Conservation (phyloP, 2,329 filamentous ascomycete species). For the Rosellinia necatrix region DNA sequence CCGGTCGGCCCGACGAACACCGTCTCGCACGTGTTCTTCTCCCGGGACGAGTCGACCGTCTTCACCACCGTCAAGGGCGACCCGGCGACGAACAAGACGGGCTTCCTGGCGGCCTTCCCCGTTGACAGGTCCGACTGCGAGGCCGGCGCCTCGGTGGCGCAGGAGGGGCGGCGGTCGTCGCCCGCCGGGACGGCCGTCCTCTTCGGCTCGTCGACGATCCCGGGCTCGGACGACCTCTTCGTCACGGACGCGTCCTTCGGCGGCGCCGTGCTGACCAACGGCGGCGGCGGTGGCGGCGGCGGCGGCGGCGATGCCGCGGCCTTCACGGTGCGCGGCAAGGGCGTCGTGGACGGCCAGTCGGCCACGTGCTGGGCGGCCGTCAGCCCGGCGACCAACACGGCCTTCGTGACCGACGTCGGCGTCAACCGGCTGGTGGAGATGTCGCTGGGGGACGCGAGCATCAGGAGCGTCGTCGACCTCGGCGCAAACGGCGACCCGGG, state of each 20-base stretch:
- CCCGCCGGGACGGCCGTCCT: conserved; percentile 61
- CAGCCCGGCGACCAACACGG: conserved; percentile 48
- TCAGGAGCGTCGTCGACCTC: conserved; percentile 50
- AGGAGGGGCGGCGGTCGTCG: conserved; percentile 44
- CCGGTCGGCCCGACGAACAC: conserved; percentile 62
- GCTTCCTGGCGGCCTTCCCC: conserved; percentile 58
- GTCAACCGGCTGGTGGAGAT: conserved; percentile 62
- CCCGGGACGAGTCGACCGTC: conserved; percentile 55
- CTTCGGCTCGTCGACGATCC: conserved; percentile 57
- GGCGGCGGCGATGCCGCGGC: neutral
- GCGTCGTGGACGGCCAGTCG: conserved; percentile 53
- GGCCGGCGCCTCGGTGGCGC: conserved; percentile 23
- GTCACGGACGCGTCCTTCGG: conserved; percentile 64
- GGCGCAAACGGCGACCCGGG: conserved; percentile 53
- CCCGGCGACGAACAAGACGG: conserved; percentile 56
- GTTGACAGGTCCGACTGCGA: conserved; percentile 39
- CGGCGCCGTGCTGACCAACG: conserved; percentile 49
- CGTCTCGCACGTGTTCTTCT: conserved; percentile 65
- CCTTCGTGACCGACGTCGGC: conserved; percentile 63
- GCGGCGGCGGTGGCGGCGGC: too few species aligned
- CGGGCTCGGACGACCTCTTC: conserved; percentile 49
- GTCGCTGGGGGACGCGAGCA: conserved; percentile 52
- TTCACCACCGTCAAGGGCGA: conserved; percentile 66
- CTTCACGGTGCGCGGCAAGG: conserved; percentile 42
- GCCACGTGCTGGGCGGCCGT: conserved; percentile 64